Conservation (phyloP, 768 basidiomycete genomes). For the Dictyophora rubrovolvata region DNA sequence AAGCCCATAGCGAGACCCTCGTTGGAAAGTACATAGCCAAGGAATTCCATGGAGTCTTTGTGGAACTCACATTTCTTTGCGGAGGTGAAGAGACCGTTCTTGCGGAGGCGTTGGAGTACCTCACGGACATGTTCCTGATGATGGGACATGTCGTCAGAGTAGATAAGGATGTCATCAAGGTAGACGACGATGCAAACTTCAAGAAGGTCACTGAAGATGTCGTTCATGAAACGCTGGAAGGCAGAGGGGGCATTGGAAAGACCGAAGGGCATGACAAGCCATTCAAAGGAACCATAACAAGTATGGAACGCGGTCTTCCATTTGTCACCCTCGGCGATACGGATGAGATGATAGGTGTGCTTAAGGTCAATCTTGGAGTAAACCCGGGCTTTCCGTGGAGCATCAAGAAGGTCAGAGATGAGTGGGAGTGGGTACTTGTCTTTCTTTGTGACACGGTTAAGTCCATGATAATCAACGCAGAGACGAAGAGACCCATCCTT, state of each 20-base stretch:
- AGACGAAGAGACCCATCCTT: slow-evolving; percentile 25
- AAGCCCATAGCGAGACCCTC: slow-evolving; percentile 13
- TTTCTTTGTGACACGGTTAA: slow-evolving; percentile 27
- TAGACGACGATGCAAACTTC: slow-evolving; percentile 32
- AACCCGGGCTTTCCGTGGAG: slow-evolving; percentile 5
- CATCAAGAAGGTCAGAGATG: slow-evolving; percentile 17
- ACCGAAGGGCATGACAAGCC: slow-evolving; percentile 28
- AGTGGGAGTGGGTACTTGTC: slow-evolving; percentile 25
- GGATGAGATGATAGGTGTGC: slow-evolving; percentile 31
- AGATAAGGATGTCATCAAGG: slow-evolving; percentile 36
- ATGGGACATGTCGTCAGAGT: slow-evolving; percentile 16
- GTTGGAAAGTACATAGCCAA: slow-evolving; percentile 12
- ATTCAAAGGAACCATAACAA: slow-evolving; percentile 31
- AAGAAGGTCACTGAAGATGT: slow-evolving; percentile 20
- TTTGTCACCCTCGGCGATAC: slow-evolving; percentile 30
- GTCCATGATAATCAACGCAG: slow-evolving; percentile 22
- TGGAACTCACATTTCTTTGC: slow-evolving; percentile 32
- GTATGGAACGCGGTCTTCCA: slow-evolving; percentile 35
- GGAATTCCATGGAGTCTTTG: slow-evolving; percentile 27
- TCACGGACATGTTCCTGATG: slow-evolving; percentile 18
- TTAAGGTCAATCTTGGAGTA: slow-evolving; percentile 27
- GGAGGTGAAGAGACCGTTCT: slow-evolving; percentile 26
- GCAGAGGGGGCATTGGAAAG: slow-evolving; percentile 30
- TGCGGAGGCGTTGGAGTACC: slow-evolving; percentile 19
- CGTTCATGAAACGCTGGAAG: slow-evolving; percentile 33